Evolutionary conservation across 768 basidiomycete genomes (phyloP).

Genomic region (Exidia glandulosa): DNA sequence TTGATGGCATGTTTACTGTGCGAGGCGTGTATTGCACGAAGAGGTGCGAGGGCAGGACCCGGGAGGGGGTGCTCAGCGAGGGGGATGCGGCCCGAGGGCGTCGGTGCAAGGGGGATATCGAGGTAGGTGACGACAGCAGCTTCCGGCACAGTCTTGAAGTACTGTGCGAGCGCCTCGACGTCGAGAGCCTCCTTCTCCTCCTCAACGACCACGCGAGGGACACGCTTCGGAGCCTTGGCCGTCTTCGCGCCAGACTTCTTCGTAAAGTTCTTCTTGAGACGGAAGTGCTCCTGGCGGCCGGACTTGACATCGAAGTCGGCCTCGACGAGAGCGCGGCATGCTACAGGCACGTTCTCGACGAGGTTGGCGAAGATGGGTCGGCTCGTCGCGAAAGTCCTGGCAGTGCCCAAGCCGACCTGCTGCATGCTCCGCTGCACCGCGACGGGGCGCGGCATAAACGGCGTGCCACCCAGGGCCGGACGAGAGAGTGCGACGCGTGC

Average conservation of each 20-base stretch:
- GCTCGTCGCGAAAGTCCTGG: constrained; percentile 61
- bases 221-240: constrained; percentile 2
- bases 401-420: constrained; percentile 67
- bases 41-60: constrained; percentile 10
- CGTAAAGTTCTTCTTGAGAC: constrained; percentile 11
- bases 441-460: constrained; percentile 5
- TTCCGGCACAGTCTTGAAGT: constrained; percentile 36
- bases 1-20: constrained; percentile 49
- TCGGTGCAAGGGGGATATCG: constrained; percentile 67
- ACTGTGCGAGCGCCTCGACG: constrained; percentile 35
- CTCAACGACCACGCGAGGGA: constrained; percentile 16
- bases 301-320: constrained; percentile 53
- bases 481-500: constrained; percentile 5
- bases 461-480: constrained; percentile 1
- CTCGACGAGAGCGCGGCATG: constrained; percentile 61
- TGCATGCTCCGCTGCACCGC: constrained; percentile 37
- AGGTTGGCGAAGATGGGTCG: constrained; percentile 73
- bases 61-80: constrained; percentile 25
- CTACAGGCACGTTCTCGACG: constrained; percentile 70
- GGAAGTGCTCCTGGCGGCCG: constrained; percentile 9
- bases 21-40: constrained; percentile 39
- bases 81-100: constrained; percentile 55
- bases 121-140: constrained; percentile 49
- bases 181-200: constrained; percentile 1
- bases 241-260: constrained; percentile 9